Evolutionary conservation across 352 stramenopile species (phyloP).

Genomic region (Phytopythium montanum): DNA sequence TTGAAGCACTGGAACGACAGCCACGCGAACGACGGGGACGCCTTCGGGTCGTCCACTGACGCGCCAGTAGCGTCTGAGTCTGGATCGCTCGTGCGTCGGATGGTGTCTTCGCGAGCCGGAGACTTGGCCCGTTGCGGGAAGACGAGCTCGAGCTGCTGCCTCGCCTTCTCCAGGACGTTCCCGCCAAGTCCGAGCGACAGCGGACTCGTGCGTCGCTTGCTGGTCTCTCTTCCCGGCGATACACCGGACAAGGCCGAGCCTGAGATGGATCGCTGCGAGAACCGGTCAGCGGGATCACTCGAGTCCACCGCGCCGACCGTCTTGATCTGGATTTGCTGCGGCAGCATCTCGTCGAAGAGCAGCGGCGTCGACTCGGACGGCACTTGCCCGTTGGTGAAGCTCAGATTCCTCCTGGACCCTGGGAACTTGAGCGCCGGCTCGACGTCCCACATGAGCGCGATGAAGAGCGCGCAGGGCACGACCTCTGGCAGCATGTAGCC

Average conservation of each 20-base stretch:
- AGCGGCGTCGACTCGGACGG: slow-evolving; percentile 49
- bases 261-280: slow-evolving; percentile 3
- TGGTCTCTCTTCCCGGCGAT: slow-evolving; percentile 1
- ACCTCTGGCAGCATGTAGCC: slow-evolving; percentile 73
- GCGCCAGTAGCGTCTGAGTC: not conserved
- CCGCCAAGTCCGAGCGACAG: slow-evolving; percentile 56
- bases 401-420: slow-evolving; percentile 45
- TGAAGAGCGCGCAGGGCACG: slow-evolving; percentile 68
- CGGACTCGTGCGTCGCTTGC: slow-evolving; percentile 42
- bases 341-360: slow-evolving; percentile 28
- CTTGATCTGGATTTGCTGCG: slow-evolving; percentile 15
- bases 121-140: slow-evolving; percentile 2
- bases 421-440: slow-evolving; percentile 69
- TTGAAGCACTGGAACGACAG: slow-evolving; percentile 85
- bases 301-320: not conserved
- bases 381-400: slow-evolving; percentile 26
- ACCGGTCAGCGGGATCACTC: not conserved
- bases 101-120: not conserved
- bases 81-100: not conserved
- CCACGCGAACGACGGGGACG: slow-evolving; percentile 37
- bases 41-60: not conserved
- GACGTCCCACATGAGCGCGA: slow-evolving; percentile 86
- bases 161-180: slow-evolving; percentile 44
- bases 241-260: slow-evolving; percentile 3
- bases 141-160: slow-evolving; percentile 31